Percentiles rank a stretch among this genome's conserved stretches.
Conservation (phyloP, 352 stramenopile species). For the Globisporangium yorkense region DNA sequence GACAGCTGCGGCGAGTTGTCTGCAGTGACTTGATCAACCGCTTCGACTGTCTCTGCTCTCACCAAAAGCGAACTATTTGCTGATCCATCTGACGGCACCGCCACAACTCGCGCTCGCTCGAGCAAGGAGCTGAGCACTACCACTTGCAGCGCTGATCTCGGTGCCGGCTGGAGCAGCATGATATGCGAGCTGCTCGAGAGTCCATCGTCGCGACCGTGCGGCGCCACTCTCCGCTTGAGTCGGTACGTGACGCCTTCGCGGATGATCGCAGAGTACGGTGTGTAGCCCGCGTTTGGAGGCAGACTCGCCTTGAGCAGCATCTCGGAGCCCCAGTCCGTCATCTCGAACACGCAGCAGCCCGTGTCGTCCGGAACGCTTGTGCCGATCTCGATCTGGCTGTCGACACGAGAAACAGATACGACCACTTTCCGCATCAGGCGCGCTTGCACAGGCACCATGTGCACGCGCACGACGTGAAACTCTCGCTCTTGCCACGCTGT, state of each 20-base stretch:
- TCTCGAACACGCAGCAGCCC: conserved; percentile 50
- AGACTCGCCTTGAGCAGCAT: conserved; percentile 28
- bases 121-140: background rate
- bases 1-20: background rate
- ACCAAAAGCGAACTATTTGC: background rate
- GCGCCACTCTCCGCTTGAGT: background rate
- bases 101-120: background rate
- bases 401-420: conserved; percentile 28
- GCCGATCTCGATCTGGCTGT: conserved; percentile 28
- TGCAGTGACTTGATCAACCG: too few relatives aligned
- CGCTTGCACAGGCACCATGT: conserved; percentile 31
- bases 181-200: conserved; percentile 1
- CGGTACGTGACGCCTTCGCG: conserved; percentile 8
- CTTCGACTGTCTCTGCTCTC: background rate
- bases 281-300: conserved; percentile 14
- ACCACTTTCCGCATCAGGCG: conserved; percentile 27
- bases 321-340: conserved; percentile 46
- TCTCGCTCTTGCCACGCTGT: conserved; percentile 31
- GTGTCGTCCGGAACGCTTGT: conserved; percentile 29
- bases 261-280: conserved; percentile 34
- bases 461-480: conserved; percentile 33
- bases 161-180: conserved; percentile 3
- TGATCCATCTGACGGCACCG: background rate
- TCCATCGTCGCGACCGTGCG: background rate
- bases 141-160: background rate